Conservation (phyloP, 2,329 filamentous ascomycete genomes). For the Ascochyta rabiei region DNA sequence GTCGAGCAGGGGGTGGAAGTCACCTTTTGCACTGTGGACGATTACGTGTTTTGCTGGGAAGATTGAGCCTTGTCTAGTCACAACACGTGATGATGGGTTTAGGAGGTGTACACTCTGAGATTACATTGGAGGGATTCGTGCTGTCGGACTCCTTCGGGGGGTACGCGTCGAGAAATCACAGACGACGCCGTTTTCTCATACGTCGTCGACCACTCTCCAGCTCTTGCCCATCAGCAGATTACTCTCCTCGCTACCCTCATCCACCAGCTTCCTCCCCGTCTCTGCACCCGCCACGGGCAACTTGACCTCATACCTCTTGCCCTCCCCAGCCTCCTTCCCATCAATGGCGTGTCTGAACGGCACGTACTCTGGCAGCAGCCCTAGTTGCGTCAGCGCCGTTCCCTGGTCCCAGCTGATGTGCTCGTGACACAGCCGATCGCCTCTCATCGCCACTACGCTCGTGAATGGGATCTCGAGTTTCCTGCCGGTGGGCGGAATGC, state of each 20-base stretch:
- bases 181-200: constrained; percentile 7
- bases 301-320: constrained; percentile 61
- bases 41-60: too few relatives aligned
- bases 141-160: too few relatives aligned
- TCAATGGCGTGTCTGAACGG: constrained; percentile 58
- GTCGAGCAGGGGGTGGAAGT: too few relatives aligned
- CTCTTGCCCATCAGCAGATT: constrained; percentile 62
- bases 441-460: constrained; percentile 69
- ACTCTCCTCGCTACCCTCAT: constrained; percentile 56
- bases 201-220: constrained; percentile 40
- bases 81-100: too few relatives aligned
- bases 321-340: constrained; percentile 41
- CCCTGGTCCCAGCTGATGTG: constrained; percentile 75
- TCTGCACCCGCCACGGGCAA: constrained; percentile 67
- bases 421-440: constrained; percentile 71
- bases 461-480: constrained; percentile 66
- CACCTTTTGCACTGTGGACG: too few relatives aligned
- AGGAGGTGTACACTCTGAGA: too few relatives aligned
- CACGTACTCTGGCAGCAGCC: constrained; percentile 68
- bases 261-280: constrained; percentile 57
- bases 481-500: constrained; percentile 40
- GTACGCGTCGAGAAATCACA: neutral
- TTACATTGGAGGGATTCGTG: too few relatives aligned
- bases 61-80: too few relatives aligned
- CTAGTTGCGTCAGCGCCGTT: constrained; percentile 66